Evolutionary conservation across 2,329 filamentous ascomycete species (phyloP).

Genomic region (Alternaria atra): DNA sequence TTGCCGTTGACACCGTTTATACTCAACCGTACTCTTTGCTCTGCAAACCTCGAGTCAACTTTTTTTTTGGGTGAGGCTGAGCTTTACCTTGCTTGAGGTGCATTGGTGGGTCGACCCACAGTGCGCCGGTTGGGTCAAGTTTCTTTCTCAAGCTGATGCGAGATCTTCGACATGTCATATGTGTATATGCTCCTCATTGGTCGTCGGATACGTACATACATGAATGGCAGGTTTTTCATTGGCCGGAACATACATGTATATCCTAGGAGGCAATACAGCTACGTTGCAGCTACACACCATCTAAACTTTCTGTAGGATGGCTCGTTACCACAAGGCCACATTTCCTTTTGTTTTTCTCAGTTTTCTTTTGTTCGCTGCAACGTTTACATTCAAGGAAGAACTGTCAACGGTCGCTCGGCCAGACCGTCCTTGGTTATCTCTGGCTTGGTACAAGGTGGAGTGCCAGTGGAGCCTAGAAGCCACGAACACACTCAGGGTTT

Average conservation of each 20-base stretch:
- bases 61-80: conserved; percentile 25
- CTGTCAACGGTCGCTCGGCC: too few relatives aligned
- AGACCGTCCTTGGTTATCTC: not conserved
- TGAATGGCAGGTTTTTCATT: conserved; percentile 14
- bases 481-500: conserved; percentile 29
- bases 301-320: conserved; percentile 7
- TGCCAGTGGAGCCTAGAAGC: conserved; percentile 22
- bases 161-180: conserved; percentile 39
- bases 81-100: conserved; percentile 18
- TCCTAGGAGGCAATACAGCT: not conserved
- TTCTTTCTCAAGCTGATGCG: conserved; percentile 7
- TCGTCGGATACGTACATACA: conserved; percentile 3
- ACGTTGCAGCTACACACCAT: conserved; percentile 5
- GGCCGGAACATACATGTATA: not conserved
- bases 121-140: conserved; percentile 30
- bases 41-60: conserved; percentile 3
- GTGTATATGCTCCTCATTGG: conserved; percentile 28
- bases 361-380: conserved; percentile 5
- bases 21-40: conserved; percentile 1
- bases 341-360: conserved; percentile 10
- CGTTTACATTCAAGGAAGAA: not conserved
- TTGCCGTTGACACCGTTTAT: not conserved
- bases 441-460: conserved; percentile 19
- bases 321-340: conserved; percentile 10
- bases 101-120: conserved; percentile 34